These are phyloP conservation scores for Saccharomycopsis crataegensis DNA, from an alignment of 1,139 yeast species.

Conservation along the genomic window DNA sequence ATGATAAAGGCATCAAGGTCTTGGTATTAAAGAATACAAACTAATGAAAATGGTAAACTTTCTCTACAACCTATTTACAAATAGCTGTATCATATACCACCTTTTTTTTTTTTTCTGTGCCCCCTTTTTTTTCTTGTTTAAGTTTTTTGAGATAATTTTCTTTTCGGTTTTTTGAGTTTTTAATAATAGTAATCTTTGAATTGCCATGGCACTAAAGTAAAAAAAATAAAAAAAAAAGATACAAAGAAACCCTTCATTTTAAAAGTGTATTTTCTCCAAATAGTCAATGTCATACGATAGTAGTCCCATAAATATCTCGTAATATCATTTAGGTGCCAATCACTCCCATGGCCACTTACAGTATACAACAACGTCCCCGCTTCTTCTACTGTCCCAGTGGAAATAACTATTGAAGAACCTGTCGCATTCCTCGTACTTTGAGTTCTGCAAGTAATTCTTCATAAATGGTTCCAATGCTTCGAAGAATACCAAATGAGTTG, in stretches of 20 bases:
- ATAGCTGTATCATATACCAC: too few relatives aligned
- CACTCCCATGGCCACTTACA: slow-evolving; percentile 31
- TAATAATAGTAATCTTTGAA: background rate
- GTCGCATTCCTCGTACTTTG: slow-evolving; percentile 39
- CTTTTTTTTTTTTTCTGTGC: background rate
- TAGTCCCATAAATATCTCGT: too few relatives aligned
- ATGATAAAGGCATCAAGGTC: slow-evolving; percentile 15
- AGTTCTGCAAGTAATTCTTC: slow-evolving; percentile 32
- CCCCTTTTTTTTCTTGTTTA: background rate
- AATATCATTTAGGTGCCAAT: background rate
- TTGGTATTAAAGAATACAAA: slow-evolving; percentile 12
- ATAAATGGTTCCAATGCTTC: slow-evolving; percentile 49
- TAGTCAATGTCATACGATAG: too few relatives aligned
- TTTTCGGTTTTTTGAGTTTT: background rate
- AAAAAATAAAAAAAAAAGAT: background rate
- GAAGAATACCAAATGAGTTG: slow-evolving; percentile 63
- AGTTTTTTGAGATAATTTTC: background rate
- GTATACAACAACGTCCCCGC: slow-evolving; percentile 70
- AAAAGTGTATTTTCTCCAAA: too few relatives aligned
- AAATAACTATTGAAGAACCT: slow-evolving; percentile 70
- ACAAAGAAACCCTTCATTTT: background rate
- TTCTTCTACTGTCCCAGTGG: slow-evolving; percentile 83
- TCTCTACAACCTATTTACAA: background rate
- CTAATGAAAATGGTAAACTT: background rate
- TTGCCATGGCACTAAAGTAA: background rate